phyloP scores from a whole-genome alignment of 2,329 filamentous ascomycete genomes.

The Fusarium avenaceum region DNA sequence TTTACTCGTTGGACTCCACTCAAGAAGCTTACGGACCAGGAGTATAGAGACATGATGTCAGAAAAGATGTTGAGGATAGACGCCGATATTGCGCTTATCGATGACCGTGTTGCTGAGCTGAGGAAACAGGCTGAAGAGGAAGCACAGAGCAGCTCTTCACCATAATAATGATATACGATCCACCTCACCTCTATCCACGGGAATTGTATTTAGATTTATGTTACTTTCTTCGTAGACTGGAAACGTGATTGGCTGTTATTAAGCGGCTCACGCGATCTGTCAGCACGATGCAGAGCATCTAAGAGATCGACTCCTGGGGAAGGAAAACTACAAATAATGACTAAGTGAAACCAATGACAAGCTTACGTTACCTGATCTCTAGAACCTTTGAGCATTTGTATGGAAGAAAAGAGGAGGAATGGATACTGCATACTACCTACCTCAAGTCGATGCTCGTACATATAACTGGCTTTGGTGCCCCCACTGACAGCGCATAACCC shows the following conservation, averaged over 20 bases:
- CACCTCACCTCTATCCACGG: not conserved
- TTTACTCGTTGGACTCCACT: slow-evolving; percentile 80
- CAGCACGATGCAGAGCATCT: slow-evolving; percentile 15
- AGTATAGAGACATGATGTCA: slow-evolving; percentile 78
- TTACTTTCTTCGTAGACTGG: not conserved
- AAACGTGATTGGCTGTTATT: slow-evolving; percentile 9
- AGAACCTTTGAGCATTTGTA: not conserved
- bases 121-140: slow-evolving; percentile 33
- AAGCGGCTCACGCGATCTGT: slow-evolving; percentile 10
- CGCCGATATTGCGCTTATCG: slow-evolving; percentile 81
- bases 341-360: not conserved
- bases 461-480: not conserved
- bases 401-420: not conserved
- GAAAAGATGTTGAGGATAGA: slow-evolving; percentile 80
- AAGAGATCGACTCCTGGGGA: slow-evolving; percentile 6
- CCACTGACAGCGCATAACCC: slow-evolving; percentile 11
- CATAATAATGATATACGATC: slow-evolving; percentile 5
- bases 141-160: slow-evolving; percentile 19
- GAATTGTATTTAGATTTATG: slow-evolving; percentile 8
- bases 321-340: not conserved
- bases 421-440: not conserved
- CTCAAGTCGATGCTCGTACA: not conserved
- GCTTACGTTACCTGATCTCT: not conserved
- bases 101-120: slow-evolving; percentile 75
- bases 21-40: slow-evolving; percentile 76